Evolutionary conservation across 1,284 basidiomycete species (phyloP).

Genomic region (Puccinia horiana): DNA sequence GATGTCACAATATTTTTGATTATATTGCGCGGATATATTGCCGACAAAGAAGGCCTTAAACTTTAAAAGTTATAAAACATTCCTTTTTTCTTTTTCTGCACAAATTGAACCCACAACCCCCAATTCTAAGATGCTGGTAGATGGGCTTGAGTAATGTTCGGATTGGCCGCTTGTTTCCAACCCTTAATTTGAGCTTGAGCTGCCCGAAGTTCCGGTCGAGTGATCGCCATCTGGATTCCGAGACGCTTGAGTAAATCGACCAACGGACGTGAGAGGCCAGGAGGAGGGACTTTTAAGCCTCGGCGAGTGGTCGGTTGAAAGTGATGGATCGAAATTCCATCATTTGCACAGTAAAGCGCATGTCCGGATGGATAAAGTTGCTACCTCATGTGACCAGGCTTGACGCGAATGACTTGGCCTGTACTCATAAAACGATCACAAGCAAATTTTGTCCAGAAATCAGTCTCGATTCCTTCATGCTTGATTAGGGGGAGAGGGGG

Average conservation of each 20-base stretch:
- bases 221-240: not conserved
- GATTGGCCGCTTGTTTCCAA: not conserved
- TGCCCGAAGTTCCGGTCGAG: not conserved
- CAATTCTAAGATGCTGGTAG: not conserved
- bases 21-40: too few relatives aligned
- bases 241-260: constrained; percentile 17
- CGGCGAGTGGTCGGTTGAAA: constrained; percentile 20
- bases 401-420: constrained; percentile 45
- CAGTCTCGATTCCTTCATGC: too few relatives aligned
- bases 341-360: constrained; percentile 46
- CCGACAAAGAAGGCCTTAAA: too few relatives aligned
- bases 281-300: constrained; percentile 6
- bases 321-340: constrained; percentile 45
- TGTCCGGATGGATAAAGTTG: constrained; percentile 27
- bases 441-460: not conserved
- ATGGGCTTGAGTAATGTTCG: not conserved
- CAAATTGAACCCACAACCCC: too few relatives aligned
- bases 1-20: too few relatives aligned
- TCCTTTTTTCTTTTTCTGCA: too few relatives aligned
- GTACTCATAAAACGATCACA: not conserved
- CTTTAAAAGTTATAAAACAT: too few relatives aligned
- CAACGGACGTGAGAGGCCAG: constrained; percentile 26
- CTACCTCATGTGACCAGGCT: constrained; percentile 44
- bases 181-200: constrained; percentile 8
- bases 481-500: not conserved